phyloP scores from a whole-genome alignment of 345 rosid species.

The Eucalyptus victrix region DNA sequence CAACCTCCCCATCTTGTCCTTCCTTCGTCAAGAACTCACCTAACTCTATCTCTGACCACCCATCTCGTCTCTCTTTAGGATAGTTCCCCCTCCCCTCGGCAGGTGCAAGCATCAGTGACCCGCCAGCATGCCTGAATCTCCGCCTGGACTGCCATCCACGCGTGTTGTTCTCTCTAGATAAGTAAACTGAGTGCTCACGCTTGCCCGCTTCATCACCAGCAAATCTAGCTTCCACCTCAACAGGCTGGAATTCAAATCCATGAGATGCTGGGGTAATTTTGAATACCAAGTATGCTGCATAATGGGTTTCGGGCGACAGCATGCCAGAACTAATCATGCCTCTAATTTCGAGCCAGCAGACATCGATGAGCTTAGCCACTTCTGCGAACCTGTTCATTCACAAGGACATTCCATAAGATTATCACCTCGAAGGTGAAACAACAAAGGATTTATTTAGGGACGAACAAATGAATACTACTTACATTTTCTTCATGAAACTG shows the following conservation, averaged over 20 bases:
- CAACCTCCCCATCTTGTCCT: not conserved
- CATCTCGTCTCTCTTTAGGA: conserved; percentile 3
- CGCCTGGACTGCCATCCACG: fast-evolving
- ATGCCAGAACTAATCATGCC: not conserved
- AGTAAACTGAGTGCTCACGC: not conserved
- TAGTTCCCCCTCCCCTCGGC: not conserved
- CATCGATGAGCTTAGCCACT: not conserved
- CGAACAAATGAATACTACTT: not conserved
- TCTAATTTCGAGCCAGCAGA: not conserved
- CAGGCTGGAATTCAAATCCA: not conserved
- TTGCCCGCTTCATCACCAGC: not conserved
- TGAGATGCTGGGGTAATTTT: not conserved
- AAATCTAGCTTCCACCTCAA: conserved; percentile 1
- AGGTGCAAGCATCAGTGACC: not conserved
- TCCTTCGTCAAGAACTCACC: conserved; percentile 3
- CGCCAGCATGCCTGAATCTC: not conserved
- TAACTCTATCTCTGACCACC: conserved; percentile 20
- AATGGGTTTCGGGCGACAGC: not conserved
- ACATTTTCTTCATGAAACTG: not conserved
- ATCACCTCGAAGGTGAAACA: not conserved
- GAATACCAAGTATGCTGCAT: not conserved
- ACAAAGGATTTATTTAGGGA: not conserved
- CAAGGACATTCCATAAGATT: not conserved
- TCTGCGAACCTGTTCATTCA: not conserved
- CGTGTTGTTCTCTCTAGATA: not conserved